A percentile compares a stretch with the other conserved stretches of the same genome.
phyloP scores from a whole-genome alignment of 169 alveolate species.

The Plasmodium fragile region DNA sequence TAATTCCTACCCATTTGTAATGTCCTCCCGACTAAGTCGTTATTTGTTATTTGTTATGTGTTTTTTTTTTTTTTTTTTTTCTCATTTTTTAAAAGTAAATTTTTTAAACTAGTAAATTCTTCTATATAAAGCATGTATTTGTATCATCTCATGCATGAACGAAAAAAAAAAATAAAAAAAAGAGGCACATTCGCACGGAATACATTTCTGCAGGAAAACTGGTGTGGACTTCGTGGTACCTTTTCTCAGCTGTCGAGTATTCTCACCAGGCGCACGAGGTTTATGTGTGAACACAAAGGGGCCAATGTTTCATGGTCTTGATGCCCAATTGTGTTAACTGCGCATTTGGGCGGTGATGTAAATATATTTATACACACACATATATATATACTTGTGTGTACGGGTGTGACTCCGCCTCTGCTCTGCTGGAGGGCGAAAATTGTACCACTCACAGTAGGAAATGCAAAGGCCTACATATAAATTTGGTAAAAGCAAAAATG shows the following conservation, averaged over 20 bases:
- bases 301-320: too few species aligned
- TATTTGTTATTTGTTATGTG: background rate
- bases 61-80: background rate
- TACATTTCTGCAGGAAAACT: background rate
- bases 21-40: background rate
- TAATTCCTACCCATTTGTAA: background rate
- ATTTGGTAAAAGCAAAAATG: background rate
- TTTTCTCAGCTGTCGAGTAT: background rate
- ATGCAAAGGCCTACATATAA: background rate
- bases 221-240: background rate
- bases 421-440: background rate
- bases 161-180: background rate
- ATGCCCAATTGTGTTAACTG: too few species aligned
- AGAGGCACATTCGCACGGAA: background rate
- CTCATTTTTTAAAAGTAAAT: background rate
- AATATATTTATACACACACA: too few species aligned
- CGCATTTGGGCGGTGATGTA: too few species aligned
- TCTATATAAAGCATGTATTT: background rate
- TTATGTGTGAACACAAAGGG: background rate
- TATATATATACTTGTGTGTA: too few species aligned
- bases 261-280: background rate
- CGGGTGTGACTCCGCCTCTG: background rate
- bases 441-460: constrained; percentile 1
- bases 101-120: background rate
- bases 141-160: background rate